Evolutionary conservation across 768 basidiomycete genomes (phyloP).

Genomic region (Auriculariales sp.): DNA sequence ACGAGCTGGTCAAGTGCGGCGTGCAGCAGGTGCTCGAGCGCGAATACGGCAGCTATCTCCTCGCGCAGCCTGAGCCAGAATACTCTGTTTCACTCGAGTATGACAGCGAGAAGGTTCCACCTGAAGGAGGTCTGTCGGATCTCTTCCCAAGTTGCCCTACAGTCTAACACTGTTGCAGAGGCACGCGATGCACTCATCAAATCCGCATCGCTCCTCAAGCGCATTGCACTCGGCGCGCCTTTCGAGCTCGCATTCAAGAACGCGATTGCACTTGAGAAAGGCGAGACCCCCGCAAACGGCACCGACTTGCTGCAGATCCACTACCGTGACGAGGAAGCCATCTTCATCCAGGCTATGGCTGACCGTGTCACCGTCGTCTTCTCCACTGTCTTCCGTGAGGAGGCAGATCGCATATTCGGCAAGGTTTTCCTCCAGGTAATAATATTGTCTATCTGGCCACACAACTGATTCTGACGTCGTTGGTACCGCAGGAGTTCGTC

Average conservation of each 20-base stretch:
- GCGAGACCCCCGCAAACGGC: constrained; percentile 36
- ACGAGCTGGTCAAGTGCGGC: constrained; percentile 78
- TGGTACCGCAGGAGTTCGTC: constrained; percentile 82
- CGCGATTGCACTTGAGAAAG: constrained; percentile 64
- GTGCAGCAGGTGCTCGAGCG: constrained; percentile 63
- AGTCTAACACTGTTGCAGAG: constrained; percentile 29
- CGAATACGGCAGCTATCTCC: constrained; percentile 68
- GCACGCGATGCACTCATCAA: constrained; percentile 65
- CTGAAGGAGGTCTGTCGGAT: constrained; percentile 48
- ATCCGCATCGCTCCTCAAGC: constrained; percentile 75
- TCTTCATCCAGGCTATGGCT: constrained; percentile 82
- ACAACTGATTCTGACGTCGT: constrained; percentile 24
- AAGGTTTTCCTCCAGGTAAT: constrained; percentile 93
- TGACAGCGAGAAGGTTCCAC: constrained; percentile 75
- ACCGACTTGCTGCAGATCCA: constrained; percentile 86
- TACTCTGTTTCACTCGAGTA: constrained; percentile 81
- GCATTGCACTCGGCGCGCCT: constrained; percentile 87
- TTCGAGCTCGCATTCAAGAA: constrained; percentile 79
- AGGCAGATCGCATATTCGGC: constrained; percentile 93
- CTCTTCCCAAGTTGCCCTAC: background rate
- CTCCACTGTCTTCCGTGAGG: constrained; percentile 91
- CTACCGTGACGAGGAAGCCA: constrained; percentile 94
- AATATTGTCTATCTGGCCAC: constrained; percentile 5
- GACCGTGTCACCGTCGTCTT: constrained; percentile 98
- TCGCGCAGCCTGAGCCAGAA: constrained; percentile 60